Percentiles rank a stretch among this genome's conserved stretches.
Conservation (phyloP, 768 basidiomycete species). For the Phaeolepiota aurea region DNA sequence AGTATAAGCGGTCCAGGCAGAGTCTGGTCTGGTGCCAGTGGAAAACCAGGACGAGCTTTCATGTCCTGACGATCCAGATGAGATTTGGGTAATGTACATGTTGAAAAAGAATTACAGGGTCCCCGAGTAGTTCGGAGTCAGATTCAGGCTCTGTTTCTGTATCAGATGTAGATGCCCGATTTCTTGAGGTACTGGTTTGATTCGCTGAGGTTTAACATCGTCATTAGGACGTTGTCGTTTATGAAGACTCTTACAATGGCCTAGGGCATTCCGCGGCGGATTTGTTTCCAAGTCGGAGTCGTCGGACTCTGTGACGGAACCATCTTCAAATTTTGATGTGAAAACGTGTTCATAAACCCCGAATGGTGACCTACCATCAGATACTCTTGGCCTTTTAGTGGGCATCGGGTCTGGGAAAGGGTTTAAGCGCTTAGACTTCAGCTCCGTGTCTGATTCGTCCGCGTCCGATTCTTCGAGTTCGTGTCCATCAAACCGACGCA, state of each 20-base stretch:
- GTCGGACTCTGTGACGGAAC: slow-evolving; percentile 28
- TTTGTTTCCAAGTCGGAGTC: slow-evolving; percentile 10
- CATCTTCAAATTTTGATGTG: background rate
- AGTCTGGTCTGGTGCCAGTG: slow-evolving; percentile 33
- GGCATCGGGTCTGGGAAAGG: background rate
- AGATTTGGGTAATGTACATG: background rate
- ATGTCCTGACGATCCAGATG: slow-evolving; percentile 22
- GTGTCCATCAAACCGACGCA: background rate
- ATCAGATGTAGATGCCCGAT: background rate
- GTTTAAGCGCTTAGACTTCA: slow-evolving; percentile 6
- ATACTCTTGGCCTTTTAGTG: slow-evolving; percentile 5
- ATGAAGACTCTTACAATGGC: slow-evolving; percentile 2
- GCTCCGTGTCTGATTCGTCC: slow-evolving; percentile 4
- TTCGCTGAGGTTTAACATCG: too few relatives aligned
- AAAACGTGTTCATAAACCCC: background rate
- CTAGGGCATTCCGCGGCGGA: slow-evolving; percentile 6
- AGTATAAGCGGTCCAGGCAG: slow-evolving; percentile 40
- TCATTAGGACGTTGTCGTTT: background rate
- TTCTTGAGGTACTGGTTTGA: too few relatives aligned
- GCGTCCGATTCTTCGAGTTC: slow-evolving; percentile 6
- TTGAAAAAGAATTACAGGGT: slow-evolving; percentile 13
- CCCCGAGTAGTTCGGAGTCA: slow-evolving; percentile 17
- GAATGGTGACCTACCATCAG: background rate
- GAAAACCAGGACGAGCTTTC: slow-evolving; percentile 47
- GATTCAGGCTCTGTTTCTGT: slow-evolving; percentile 14